Evolutionary conservation across 441 rosid species (phyloP), one percentile per base, ranked within the genome.

Genomic region (Pelargonium myrrhifolium): DNA sequence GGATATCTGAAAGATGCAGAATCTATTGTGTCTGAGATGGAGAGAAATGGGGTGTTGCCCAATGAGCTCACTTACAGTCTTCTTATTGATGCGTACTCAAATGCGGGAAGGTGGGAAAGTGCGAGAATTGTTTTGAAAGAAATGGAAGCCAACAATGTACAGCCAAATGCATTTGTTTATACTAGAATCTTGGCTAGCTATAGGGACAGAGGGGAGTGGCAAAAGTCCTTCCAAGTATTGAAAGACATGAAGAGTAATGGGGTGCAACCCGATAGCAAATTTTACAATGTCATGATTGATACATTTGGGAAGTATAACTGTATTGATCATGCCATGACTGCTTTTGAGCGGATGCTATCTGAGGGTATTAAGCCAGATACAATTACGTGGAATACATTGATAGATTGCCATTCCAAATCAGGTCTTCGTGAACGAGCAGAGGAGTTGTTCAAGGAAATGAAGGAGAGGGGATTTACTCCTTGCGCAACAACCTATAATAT

Each of bases 91-190:
- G 99, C 98, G 1, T 94, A 92, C 71, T 83, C 82, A 8, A 83
- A 88, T 84, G 98, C 90, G 0, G 98, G 93, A 6, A 84, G 99
- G 74, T 88, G 97, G 99, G 99, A 92, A 69, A 94, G 99, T 24
- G 90, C 98, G 0, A 87, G 94, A 67, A 82, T 92, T 60, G 94
- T 94, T 68, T 79, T 92, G 88, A 87, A 92, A 78, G 94, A 94
- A 82, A 92, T 94, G 98, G 96, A 94, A 78, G 93, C 84, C 4
- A 82, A 82, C 62, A 79, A 81, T 70, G 87, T 85, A 66, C 83
- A 79, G 79, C 97, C 96, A 7, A 92, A 83, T 73, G 83, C 99
- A 0, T 90, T 85, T 75, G 85, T 92, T 63, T 94, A 86, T 73
- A 83, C 90, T 74, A 81, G 98, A 72, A 88, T 89, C 67, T 80